Evolutionary conservation across 306 rosid species (phyloP).

Genomic region (Medicago arabica): DNA sequence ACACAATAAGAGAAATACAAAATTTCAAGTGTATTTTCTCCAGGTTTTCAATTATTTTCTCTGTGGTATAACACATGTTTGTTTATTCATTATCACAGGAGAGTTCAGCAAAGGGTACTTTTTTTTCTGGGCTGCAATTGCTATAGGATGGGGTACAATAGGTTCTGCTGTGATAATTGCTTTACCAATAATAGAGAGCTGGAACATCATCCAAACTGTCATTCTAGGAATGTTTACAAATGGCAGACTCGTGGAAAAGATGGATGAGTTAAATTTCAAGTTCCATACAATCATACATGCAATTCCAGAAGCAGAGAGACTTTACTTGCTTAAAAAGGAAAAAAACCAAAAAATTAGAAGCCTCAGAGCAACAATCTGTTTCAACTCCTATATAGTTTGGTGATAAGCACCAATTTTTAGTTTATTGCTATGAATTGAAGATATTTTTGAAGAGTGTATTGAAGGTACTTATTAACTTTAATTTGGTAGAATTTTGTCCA

Average conservation of each 20-base stretch:
- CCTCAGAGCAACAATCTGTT: constrained; percentile 32
- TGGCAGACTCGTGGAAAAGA: constrained; percentile 73
- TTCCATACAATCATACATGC: constrained; percentile 66
- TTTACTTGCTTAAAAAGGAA: constrained; percentile 73
- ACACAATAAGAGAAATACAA: too few relatives aligned
- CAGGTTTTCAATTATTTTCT: too few relatives aligned
- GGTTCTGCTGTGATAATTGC: constrained; percentile 79
- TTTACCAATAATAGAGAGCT: constrained; percentile 73
- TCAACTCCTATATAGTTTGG: constrained; percentile 38
- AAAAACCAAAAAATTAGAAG: constrained; percentile 59
- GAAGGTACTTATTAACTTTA: too few relatives aligned
- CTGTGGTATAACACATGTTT: background rate
- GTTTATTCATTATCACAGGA: constrained; percentile 55
- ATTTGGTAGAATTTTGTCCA: too few relatives aligned
- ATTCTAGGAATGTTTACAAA: constrained; percentile 75
- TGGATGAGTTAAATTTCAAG: constrained; percentile 75
- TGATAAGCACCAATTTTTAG: too few relatives aligned
- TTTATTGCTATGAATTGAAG: too few relatives aligned
- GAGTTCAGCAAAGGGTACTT: constrained; percentile 73
- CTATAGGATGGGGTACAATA: constrained; percentile 87
- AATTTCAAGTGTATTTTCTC: too few relatives aligned
- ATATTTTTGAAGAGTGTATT: too few relatives aligned
- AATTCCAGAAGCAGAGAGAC: constrained; percentile 78
- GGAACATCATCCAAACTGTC: constrained; percentile 69
- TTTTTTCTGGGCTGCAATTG: constrained; percentile 85